Evolutionary conservation across 2,329 filamentous ascomycete species (phyloP).

Genomic region (Ascosphaera acerosa): DNA sequence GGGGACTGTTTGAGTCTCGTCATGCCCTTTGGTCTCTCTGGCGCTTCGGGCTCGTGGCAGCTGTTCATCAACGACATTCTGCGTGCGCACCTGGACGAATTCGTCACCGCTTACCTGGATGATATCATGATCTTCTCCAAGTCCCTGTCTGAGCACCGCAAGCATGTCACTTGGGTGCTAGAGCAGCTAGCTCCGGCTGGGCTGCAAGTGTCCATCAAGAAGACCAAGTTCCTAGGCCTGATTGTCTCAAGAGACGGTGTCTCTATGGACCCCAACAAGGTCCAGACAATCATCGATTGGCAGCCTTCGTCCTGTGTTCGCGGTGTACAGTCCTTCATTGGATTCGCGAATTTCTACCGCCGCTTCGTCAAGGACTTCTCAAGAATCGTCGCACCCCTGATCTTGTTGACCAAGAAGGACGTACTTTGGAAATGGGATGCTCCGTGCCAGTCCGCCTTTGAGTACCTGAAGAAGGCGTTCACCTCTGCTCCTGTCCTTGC

Average conservation of each 20-base stretch:
- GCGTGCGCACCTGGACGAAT: conserved; percentile 1
- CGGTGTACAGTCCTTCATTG: conserved; percentile 10
- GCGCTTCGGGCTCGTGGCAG: conserved; percentile 1
- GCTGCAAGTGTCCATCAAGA: conserved; percentile 4
- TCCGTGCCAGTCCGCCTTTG: conserved; percentile 2
- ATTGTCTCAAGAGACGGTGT: conserved; percentile 5
- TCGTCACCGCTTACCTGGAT: conserved; percentile 1
- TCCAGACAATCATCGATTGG: conserved; percentile 8
- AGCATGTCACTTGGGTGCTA: conserved; percentile 3
- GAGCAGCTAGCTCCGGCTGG: conserved; percentile 1
- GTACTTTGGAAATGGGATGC: too few relatives aligned
- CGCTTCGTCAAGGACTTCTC: conserved; percentile 10
- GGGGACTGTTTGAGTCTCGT: conserved; percentile 2
- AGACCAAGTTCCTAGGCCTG: conserved; percentile 6
- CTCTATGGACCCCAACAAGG: conserved; percentile 6
- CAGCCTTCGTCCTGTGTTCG: conserved; percentile 5
- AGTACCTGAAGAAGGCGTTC: conserved; percentile 6
- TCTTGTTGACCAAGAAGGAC: conserved; percentile 5
- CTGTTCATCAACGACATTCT: conserved; percentile 1
- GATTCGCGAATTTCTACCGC: conserved; percentile 13
- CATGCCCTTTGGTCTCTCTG: conserved; percentile 1
- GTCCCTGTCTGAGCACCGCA: conserved; percentile 1
- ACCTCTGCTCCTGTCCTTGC: conserved; percentile 5
- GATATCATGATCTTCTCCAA: conserved; percentile 3
- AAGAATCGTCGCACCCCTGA: conserved; percentile 5